Evolutionary conservation across 495 filamentous ascomycete species (phyloP), one percentile per base, ranked within the genome.

Genomic region (Penicillium atrosanguineum): DNA sequence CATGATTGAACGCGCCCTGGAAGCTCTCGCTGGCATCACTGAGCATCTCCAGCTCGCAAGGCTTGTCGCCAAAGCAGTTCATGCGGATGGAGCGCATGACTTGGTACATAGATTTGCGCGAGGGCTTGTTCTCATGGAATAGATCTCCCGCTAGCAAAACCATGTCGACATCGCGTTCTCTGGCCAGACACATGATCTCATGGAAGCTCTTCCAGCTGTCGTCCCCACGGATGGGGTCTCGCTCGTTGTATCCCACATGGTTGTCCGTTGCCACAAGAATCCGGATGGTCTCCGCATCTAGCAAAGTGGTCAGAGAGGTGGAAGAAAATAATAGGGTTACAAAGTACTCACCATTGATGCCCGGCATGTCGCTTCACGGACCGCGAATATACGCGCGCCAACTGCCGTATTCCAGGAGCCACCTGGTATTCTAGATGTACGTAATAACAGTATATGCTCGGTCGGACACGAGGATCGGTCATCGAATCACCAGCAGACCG

Each of bases 71-170:
- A 16, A 93, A 85, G 60, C 95, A 97, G 69, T 95, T 93, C 82
- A 90, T 87, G 18, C 94, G 83, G 26, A 99, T 78, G 0, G 87
- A 91, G 39, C 90, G 83, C 90, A 97, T 97, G 47, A 97, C 94
- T 56, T 97, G 87, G 65, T 95, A 97, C 88, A 99, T 90, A 31
- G 91, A 81, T 62, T 96, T 95, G 41, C 95, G 81, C n/a, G 90
- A 95, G 6, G 94, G 94, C 65, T 95, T 96, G 62, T 99, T 99
- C 56, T 99, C 94, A 67, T 99, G 94, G 71, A 99, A 99, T 2
- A 99, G 80, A 64, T 99, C 94, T 23, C 94, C 94, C 7, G 85
- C 93, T 18, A 97, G 80, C 11, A 99, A 79, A 7, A 99, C 87
- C 95, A 97, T 97, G 71, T 99, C 94, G 50, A 89, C 94, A 74